Evolutionary conservation across 495 filamentous ascomycete genomes (phyloP).

Genomic region (Choiromyces venosus): DNA sequence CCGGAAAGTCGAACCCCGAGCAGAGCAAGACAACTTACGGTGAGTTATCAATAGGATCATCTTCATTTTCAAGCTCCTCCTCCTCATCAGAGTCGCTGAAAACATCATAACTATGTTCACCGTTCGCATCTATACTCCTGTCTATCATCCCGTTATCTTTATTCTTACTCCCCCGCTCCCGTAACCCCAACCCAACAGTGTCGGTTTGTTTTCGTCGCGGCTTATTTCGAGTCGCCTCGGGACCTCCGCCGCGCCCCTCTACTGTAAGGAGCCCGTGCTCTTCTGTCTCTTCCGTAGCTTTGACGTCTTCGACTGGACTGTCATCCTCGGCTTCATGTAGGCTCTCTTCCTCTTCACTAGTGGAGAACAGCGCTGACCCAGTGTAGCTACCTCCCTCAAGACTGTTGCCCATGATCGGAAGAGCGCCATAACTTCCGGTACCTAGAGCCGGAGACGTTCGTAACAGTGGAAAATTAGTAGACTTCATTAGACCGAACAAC

Average conservation of each 20-base stretch:
- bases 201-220: background rate
- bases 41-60: constrained; percentile 58
- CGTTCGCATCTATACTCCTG: background rate
- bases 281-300: background rate
- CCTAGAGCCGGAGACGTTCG: constrained; percentile 56
- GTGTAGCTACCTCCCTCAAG: constrained; percentile 17
- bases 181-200: background rate
- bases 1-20: background rate
- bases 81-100: constrained; percentile 5
- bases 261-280: background rate
- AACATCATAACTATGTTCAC: background rate
- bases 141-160: background rate
- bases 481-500: constrained; percentile 23
- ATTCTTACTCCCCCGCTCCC: background rate
- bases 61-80: constrained; percentile 43
- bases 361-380: constrained; percentile 13
- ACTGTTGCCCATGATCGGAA: constrained; percentile 38
- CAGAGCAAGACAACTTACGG: constrained; percentile 43
- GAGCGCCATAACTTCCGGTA: constrained; percentile 56
- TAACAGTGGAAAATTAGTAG: constrained; percentile 45
- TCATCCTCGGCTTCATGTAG: constrained; percentile 35
- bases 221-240: background rate
- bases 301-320: constrained; percentile 23
- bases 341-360: constrained; percentile 16
- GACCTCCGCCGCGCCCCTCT: background rate